These are phyloP conservation scores for Phytophthora sp. DNA, from an alignment of 352 stramenopile genomes.

Conservation along the genomic window DNA sequence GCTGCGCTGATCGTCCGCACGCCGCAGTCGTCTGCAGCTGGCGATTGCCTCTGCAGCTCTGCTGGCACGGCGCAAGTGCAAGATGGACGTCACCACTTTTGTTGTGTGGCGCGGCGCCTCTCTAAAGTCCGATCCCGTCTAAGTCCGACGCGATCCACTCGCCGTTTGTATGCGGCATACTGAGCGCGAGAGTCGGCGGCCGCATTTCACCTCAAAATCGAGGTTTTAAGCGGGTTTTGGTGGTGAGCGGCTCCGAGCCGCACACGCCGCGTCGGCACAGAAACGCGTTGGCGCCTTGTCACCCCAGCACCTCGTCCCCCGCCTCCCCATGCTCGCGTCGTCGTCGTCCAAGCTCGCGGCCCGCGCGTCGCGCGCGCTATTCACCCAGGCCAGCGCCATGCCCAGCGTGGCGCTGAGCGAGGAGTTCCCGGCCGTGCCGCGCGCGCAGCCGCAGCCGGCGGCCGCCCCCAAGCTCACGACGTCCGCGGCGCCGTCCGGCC, in stretches of 20 bases:
- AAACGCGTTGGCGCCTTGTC: conserved; percentile 13
- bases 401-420: conserved; percentile 63
- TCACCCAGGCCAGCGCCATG: conserved; percentile 64
- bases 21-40: conserved; percentile 80
- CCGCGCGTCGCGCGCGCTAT: conserved; percentile 62
- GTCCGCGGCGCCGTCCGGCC: conserved; percentile 52
- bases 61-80: conserved; percentile 71
- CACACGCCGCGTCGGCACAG: conserved; percentile 28
- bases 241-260: conserved; percentile 36
- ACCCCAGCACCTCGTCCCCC: conserved; percentile 6
- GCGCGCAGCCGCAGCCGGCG: conserved; percentile 32
- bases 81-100: too few species aligned
- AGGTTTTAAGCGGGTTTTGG: conserved; percentile 36
- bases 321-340: conserved; percentile 35
- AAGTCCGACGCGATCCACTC: too few species aligned
- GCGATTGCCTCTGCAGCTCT: conserved; percentile 59
- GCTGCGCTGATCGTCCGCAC: conserved; percentile 71
- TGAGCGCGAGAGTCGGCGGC: too few species aligned
- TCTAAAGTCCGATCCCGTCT: too few species aligned
- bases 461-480: conserved; percentile 38
- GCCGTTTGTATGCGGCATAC: too few species aligned
- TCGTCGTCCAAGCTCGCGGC: conserved; percentile 38
- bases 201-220: too few species aligned
- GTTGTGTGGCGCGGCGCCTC: too few species aligned
- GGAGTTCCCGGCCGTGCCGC: conserved; percentile 64